Evolutionary conservation across 2,329 filamentous ascomycete genomes (phyloP), one percentile per base, ranked within the genome.

Genomic region (Pseudocercospora pini-densiflorae): DNA sequence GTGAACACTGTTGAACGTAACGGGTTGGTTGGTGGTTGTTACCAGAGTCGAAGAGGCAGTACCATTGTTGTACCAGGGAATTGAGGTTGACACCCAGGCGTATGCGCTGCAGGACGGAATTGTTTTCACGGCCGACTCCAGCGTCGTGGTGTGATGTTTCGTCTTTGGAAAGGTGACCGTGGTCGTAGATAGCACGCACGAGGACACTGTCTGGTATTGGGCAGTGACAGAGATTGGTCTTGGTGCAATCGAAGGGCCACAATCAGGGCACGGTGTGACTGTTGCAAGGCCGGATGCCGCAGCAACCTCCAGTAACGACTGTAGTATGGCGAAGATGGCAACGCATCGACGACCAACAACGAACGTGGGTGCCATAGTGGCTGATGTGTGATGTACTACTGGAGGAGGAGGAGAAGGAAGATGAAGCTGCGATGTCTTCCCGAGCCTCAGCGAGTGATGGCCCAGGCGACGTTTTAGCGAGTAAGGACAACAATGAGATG

Each of bases 81-180:
- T 55, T 9, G 31, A 23, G 5, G 49, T 62, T 3, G 51, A 62
- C 19, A 62, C 60, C 60, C 60, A 62, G 6, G 49, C 60, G 29
- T 62, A 62, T 23, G 60, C 10, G 24, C 29, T 62, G 33, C 60
- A 62, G 3, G 47, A 43, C 3, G 49, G 60, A 14, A 54, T 29
- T 8, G 49, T 55, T 29, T 55, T 45, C 21, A 49, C 33, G 27
- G 54, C n/a, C 16, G 54, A 58, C 16, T 40, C 31, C 29, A 57
- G n/a, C 7, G 54, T 40, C 5, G 54, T 57, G 24, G 54, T 33
- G n/a, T 57, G 29, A 7, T 29, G 12, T 16, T 40, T 57, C 8
- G n/a, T n/a, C 23, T n/a, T 33, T 9, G 54, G 54, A 21, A 33
- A 40, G 29, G 54, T 33, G 54, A 57, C 27, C 16, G 29, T 36